Percentiles rank a stretch among this genome's conserved stretches.
These are phyloP conservation scores for Cytospora leucostoma DNA, from an alignment of 2,329 filamentous ascomycete genomes.

Conservation along the genomic window DNA sequence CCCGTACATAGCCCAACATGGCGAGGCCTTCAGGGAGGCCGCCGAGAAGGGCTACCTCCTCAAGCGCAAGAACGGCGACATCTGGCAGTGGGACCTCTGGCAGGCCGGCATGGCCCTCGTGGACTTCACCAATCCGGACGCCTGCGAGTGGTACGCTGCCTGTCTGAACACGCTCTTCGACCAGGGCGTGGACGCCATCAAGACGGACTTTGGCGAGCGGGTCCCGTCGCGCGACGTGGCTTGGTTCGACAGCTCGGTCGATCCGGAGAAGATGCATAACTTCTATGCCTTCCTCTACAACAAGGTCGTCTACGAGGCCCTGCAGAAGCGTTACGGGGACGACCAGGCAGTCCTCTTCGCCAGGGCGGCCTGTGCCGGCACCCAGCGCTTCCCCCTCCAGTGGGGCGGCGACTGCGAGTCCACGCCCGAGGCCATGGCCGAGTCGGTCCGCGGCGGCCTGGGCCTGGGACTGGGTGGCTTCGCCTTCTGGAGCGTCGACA, in stretches of 20 bases:
- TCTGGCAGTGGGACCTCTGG: constrained; percentile 79
- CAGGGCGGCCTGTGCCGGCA: constrained; percentile 66
- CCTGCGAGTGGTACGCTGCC: constrained; percentile 63
- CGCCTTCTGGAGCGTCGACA: constrained; percentile 38
- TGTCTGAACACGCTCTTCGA: constrained; percentile 67
- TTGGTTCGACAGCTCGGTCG: constrained; percentile 61
- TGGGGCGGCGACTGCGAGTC: constrained; percentile 79
- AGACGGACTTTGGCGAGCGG: constrained; percentile 75
- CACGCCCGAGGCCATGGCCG: constrained; percentile 72
- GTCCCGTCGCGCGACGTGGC: constrained; percentile 66
- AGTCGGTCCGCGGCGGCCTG: constrained; percentile 46
- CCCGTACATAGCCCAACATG: constrained; percentile 71
- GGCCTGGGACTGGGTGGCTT: constrained; percentile 36
- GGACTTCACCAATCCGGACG: constrained; percentile 73
- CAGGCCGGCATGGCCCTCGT: constrained; percentile 75
- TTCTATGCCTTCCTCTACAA: constrained; percentile 77
- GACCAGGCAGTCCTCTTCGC: constrained; percentile 66
- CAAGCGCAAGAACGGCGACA: constrained; percentile 66
- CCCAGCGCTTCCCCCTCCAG: constrained; percentile 67
- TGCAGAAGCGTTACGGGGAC: constrained; percentile 54
- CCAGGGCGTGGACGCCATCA: constrained; percentile 70
- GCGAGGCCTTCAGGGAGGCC: constrained; percentile 64
- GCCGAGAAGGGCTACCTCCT: constrained; percentile 68
- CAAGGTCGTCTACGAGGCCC: constrained; percentile 66
- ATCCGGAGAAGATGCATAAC: constrained; percentile 72